Conservation (phyloP, 2,329 filamentous ascomycete genomes). For the Chaetomium sp. region DNA sequence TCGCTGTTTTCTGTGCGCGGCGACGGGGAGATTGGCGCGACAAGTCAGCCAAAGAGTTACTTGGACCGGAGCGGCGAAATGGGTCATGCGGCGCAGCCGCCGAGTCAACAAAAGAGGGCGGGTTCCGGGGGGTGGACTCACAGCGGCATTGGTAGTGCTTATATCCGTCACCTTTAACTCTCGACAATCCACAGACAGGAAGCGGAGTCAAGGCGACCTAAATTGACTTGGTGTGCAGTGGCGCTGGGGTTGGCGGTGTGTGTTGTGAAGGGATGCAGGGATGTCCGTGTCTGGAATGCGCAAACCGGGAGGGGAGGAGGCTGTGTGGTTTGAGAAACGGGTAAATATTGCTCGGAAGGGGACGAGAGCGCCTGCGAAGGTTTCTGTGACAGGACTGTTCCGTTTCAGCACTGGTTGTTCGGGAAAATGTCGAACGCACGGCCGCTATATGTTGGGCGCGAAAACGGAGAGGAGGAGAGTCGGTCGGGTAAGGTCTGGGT, state of each 20-base stretch:
- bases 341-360: background rate
- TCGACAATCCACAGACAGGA: conserved; percentile 49
- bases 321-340: conserved; percentile 14
- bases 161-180: conserved; percentile 47
- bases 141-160: conserved; percentile 44
- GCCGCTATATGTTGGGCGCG: conserved; percentile 30
- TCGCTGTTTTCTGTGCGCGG: conserved; percentile 28
- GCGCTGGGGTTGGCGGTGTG: conserved; percentile 21
- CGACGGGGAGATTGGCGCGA: conserved; percentile 15
- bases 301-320: conserved; percentile 4
- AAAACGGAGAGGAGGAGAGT: conserved; percentile 26
- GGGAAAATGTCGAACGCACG: conserved; percentile 23
- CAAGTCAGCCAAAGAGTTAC: conserved; percentile 20
- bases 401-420: conserved; percentile 5
- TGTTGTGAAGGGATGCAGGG: conserved; percentile 14
- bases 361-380: background rate
- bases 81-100: conserved; percentile 31
- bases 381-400: conserved; percentile 9
- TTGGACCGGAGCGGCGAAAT: background rate
- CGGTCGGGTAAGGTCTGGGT: conserved; percentile 27
- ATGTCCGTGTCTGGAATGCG: conserved; percentile 17
- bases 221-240: background rate
- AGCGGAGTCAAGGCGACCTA: conserved; percentile 48
- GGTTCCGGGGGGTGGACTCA: conserved; percentile 33
- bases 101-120: conserved; percentile 13